Percentiles rank a stretch among this genome's conserved stretches.
phyloP scores from a whole-genome alignment of 2,329 filamentous ascomycete genomes.

The Colletotrichum abscissum region DNA sequence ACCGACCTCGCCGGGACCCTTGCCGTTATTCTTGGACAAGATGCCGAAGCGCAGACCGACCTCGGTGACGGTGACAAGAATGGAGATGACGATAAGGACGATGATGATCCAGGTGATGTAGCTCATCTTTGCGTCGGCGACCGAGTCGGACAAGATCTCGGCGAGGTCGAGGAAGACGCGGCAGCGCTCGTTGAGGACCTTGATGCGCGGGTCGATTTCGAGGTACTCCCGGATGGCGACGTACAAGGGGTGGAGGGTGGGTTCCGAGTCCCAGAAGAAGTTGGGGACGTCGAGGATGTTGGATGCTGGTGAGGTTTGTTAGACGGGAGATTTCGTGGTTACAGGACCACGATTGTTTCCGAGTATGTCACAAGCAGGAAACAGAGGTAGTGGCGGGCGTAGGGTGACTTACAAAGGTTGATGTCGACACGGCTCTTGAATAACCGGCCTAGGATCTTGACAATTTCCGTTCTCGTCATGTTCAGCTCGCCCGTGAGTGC shows the following conservation, averaged over 20 bases:
- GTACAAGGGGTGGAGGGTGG: conserved; percentile 94
- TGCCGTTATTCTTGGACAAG: conserved; percentile 57
- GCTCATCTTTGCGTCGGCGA: conserved; percentile 95
- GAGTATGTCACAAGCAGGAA: no score
- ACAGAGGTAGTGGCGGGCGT: neutral
- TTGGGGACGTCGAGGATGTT: conserved; percentile 97
- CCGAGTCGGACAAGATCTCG: conserved; percentile 91
- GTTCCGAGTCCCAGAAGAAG: conserved; percentile 99
- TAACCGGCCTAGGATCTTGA: conserved; percentile 88
- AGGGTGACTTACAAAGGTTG: conserved; percentile 82
- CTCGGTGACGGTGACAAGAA: conserved; percentile 90
- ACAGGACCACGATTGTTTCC: conserved; percentile 46
- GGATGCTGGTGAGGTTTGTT: conserved; percentile 69
- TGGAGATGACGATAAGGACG: conserved; percentile 89
- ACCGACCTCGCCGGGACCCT: conserved; percentile 3
- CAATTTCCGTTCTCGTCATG: conserved; percentile 91
- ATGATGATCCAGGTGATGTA: conserved; percentile 98
- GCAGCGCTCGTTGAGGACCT: conserved; percentile 96
- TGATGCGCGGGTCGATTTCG: conserved; percentile 95
- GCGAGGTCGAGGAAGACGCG: conserved; percentile 96
- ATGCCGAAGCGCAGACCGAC: conserved; percentile 88
- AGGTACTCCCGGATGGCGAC: conserved; percentile 95
- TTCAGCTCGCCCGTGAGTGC: conserved; percentile 91
- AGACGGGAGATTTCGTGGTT: neutral
- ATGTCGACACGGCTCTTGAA: conserved; percentile 97